Percentiles rank a stretch among this genome's conserved stretches.
Evolutionary conservation across 192 early-diverging fungal species (phyloP).

Genomic region (Geranomyces michiganensis): DNA sequence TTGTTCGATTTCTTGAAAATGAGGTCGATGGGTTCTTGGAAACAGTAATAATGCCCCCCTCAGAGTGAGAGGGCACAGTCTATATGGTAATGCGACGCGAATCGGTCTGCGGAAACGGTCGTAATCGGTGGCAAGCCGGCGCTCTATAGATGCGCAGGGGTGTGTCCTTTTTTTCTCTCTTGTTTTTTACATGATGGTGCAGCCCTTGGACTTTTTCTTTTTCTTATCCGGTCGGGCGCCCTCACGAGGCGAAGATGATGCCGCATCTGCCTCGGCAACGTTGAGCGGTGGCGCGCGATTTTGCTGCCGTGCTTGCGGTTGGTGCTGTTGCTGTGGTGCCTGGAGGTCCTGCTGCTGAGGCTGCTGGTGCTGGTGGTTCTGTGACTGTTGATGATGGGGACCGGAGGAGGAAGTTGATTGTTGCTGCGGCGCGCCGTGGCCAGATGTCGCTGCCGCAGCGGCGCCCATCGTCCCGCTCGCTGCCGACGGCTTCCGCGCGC

Average conservation of each 20-base stretch:
- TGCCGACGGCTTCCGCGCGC: neutral
- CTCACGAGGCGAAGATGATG: neutral
- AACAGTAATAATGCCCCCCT: too few species aligned
- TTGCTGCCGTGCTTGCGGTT: too few species aligned
- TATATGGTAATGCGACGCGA: too few species aligned
- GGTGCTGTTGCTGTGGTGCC: too few species aligned
- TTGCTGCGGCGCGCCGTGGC: neutral
- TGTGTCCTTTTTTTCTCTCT: too few species aligned
- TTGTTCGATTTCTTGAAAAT: too few species aligned
- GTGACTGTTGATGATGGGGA: too few species aligned
- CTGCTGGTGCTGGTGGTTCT: neutral
- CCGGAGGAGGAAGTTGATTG: neutral
- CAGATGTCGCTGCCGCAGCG: neutral
- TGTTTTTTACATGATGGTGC: constrained; percentile 24
- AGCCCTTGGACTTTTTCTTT: constrained; percentile 15
- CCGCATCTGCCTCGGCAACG: neutral
- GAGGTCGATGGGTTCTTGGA: too few species aligned
- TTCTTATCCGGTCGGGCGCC: constrained; percentile 7
- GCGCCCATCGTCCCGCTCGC: neutral
- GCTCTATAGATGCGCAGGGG: too few species aligned
- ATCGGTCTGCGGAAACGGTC: too few species aligned
- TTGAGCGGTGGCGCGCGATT: neutral
- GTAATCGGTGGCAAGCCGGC: too few species aligned
- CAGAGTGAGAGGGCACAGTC: too few species aligned
- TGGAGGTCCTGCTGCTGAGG: neutral